Percentiles rank a stretch among this genome's conserved stretches.
phyloP scores from a whole-genome alignment of 495 filamentous ascomycete species.

The Hypoxylon fragiforme region DNA sequence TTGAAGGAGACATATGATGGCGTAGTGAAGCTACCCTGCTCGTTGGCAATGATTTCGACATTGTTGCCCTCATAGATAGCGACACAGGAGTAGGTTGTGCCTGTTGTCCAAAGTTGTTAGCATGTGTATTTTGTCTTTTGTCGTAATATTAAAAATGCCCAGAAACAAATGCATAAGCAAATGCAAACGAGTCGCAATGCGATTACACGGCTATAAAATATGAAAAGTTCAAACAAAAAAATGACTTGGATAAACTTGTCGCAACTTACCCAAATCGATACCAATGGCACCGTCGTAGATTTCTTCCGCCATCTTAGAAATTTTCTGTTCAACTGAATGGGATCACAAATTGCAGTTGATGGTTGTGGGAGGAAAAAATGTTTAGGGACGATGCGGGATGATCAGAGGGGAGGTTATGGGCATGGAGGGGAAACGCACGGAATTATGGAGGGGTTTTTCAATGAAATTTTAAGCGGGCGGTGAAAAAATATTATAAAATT shows the following conservation, averaged over 20 bases:
- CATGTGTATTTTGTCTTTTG: too few relatives aligned
- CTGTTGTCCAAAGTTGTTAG: slow-evolving; percentile 49
- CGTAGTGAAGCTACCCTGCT: slow-evolving; percentile 98
- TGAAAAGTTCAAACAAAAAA: not conserved
- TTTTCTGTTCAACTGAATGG: slow-evolving; percentile 21
- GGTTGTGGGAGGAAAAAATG: slow-evolving; percentile 11
- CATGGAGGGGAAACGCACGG: not conserved
- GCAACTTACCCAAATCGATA: slow-evolving; percentile 91
- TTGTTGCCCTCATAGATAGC: slow-evolving; percentile 98
- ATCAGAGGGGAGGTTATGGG: too few relatives aligned
- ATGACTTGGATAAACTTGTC: slow-evolving; percentile 3
- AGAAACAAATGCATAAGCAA: too few relatives aligned
- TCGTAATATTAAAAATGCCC: too few relatives aligned
- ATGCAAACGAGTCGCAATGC: not conserved
- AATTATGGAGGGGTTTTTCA: slow-evolving; percentile 24
- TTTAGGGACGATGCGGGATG: slow-evolving; percentile 6
- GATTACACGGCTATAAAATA: too few relatives aligned
- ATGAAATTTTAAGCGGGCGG: slow-evolving; percentile 34
- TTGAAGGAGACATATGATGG: slow-evolving; percentile 99
- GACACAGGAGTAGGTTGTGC: slow-evolving; percentile 99
- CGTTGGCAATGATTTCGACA: slow-evolving; percentile 99
- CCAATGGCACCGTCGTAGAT: slow-evolving; percentile 99
- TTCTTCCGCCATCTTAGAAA: slow-evolving; percentile 80
- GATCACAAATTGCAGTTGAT: slow-evolving; percentile 8
- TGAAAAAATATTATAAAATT: slow-evolving; percentile 23